These are phyloP conservation scores for Trichoderma sp. DNA, from an alignment of 2,329 filamentous ascomycete species.

Conservation along the genomic window DNA sequence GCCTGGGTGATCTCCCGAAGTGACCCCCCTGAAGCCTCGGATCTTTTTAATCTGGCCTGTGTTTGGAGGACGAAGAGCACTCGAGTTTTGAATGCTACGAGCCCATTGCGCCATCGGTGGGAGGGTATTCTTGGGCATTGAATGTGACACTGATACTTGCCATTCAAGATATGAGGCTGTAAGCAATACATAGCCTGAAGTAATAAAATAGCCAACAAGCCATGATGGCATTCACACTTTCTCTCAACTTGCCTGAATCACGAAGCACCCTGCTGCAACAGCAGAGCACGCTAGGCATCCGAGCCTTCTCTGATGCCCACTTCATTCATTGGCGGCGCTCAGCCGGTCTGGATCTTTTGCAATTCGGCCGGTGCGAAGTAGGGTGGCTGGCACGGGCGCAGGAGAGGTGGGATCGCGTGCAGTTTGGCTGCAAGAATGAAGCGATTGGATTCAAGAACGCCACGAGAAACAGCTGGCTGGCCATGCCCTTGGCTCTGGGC, in stretches of 20 bases:
- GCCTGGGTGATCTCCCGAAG: constrained; percentile 22
- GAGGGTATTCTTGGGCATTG: background rate
- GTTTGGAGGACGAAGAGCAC: background rate
- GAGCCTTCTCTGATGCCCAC: background rate
- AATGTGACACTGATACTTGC: background rate
- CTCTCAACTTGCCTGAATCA: background rate
- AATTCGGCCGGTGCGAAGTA: background rate
- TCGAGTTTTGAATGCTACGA: background rate
- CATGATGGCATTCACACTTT: background rate
- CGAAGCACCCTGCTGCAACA: background rate
- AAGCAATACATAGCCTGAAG: background rate
- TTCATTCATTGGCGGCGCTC: background rate
- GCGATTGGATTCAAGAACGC: constrained; percentile 20
- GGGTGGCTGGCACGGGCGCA: constrained; percentile 16
- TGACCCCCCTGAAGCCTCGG: constrained; percentile 17
- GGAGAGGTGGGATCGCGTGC: constrained; percentile 20
- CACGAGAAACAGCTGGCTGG: constrained; percentile 10
- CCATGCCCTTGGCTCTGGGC: constrained; percentile 5
- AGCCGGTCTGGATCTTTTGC: constrained; percentile 13
- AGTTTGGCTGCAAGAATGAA: constrained; percentile 20
- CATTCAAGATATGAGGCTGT: background rate
- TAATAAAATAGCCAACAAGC: background rate
- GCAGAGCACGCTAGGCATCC: background rate
- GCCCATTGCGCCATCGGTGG: background rate
- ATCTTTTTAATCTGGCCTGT: constrained; percentile 22